A percentile compares a stretch with the other conserved stretches of the same genome.
Conservation (phyloP, 306 rosid species). For the Lathyrus sativus region DNA sequence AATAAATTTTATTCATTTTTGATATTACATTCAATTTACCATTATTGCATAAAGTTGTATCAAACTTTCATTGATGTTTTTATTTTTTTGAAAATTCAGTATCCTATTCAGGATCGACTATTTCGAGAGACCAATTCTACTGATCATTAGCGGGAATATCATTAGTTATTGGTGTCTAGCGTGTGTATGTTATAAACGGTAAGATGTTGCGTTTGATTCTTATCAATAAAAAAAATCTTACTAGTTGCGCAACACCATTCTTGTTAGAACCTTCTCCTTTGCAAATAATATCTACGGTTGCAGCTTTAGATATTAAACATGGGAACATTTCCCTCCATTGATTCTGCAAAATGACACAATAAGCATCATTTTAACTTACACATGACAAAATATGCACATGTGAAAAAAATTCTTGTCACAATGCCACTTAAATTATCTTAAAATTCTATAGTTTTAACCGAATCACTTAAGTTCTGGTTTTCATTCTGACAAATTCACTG, state of each 20-base stretch:
- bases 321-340: conserved; percentile 99
- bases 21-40: conserved; percentile 11
- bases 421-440: no score
- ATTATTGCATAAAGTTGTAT: neutral
- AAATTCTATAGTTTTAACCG: no score
- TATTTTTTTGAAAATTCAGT: no score
- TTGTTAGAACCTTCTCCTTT: conserved; percentile 71
- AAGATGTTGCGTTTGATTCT: no score
- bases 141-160: no score
- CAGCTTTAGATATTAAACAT: conserved; percentile 84
- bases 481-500: neutral
- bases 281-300: conserved; percentile 79
- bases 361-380: neutral
- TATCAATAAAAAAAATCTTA: conserved; percentile 34
- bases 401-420: no score
- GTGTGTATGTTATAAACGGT: no score
- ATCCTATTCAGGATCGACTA: no score
- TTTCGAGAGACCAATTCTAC: no score
- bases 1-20: conserved; percentile 23
- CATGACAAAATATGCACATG: neutral
- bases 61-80: neutral
- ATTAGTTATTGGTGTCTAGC: no score
- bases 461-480: no score
- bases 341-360: conserved; percentile 51
- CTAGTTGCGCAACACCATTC: conserved; percentile 87